phyloP scores from a whole-genome alignment of 306 rosid species.

The Calophaca sinica region DNA sequence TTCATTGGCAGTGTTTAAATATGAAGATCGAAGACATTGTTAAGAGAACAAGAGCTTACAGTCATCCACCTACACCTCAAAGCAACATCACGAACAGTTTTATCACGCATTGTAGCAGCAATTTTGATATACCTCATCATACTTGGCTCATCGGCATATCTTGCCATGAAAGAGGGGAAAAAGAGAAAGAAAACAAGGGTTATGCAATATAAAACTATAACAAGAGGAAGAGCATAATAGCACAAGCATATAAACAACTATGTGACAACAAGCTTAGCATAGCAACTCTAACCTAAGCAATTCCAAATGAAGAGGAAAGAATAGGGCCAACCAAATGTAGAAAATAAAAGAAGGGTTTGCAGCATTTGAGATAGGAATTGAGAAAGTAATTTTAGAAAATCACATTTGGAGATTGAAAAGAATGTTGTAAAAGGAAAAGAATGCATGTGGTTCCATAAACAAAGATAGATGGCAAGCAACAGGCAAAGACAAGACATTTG shows the following conservation, averaged over 20 bases:
- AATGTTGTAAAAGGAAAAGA: neutral
- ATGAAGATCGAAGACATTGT: conserved; percentile 10
- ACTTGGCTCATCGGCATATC: conserved; percentile 81
- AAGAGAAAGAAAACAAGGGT: conserved; percentile 14
- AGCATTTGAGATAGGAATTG: conserved; percentile 17
- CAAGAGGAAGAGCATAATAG: conserved; percentile 30
- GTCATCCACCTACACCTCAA: conserved; percentile 96
- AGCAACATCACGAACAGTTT: conserved; percentile 97
- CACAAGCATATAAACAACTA: conserved; percentile 20
- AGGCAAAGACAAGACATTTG: neutral
- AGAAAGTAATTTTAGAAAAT: conserved; percentile 4
- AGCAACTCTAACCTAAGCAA: conserved; percentile 5
- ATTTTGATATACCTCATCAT: conserved; percentile 87
- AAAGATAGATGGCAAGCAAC: neutral
- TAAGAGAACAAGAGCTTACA: conserved; percentile 60
- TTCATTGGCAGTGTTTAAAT: conserved; percentile 21
- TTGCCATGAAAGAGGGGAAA: conserved; percentile 42
- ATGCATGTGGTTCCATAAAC: neutral
- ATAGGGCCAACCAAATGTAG: neutral
- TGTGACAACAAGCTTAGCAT: neutral
- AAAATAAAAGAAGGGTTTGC: conserved; percentile 1
- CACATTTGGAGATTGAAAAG: neutral
- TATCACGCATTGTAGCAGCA: conserved; percentile 80
- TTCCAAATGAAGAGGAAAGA: conserved; percentile 12
- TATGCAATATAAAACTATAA: conserved; percentile 14